Base-by-base conservation (phyloP, 2,329 filamentous ascomycete genomes). In the Aspergillus pseudoglaucus region DNA sequence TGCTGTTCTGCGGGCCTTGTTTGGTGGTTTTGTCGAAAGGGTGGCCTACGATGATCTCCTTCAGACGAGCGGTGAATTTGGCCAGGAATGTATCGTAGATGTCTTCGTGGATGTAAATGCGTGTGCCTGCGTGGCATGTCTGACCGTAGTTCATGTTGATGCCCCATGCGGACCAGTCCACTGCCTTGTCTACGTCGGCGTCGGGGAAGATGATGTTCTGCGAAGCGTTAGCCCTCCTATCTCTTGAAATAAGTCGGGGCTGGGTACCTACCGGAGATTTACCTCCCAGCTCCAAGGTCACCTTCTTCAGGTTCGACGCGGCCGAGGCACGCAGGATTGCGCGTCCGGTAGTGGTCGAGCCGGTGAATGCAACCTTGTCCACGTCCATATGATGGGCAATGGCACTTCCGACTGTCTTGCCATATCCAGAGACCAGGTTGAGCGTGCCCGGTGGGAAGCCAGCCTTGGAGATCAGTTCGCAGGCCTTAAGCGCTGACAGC, bases 1-100 rank as follows among this genome's bases (percentile, higher is more conserved):
- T 78, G 58, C 84, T 88, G 62, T 90, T 84, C 72, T 90, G 88
- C 25, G 88, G 88, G 43, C 88, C 88, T 71, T 91, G 87, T 84
- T 90, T 90, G 53, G 87, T 90, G 54, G 84, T 78, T 57, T 33
- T 33, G 14, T 33, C 30, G 14, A 33, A 33, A 2, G 30, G 30
- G 14, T 33, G 30, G 14, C 30, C 30, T 12, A 33, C 10, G 3
- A n/a, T n/a, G 14, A 33, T 33, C 14, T 33, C 30, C 14, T 33
- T 33, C 30, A 33, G 9, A 10, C 30, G 79, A 67, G 61, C 77
- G 55, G 88, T 87, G 57, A 91, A 84, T 59, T 82, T 77, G 77
- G 78, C 75, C 46, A 93, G 71, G 71, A 91, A 91, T n/a, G 9
- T 75, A 75, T 93, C 88, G 74, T 91, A 90, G 72, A 93, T 83